Evolutionary conservation across 345 rosid species (phyloP).

Genomic region (Turnera subulata): DNA sequence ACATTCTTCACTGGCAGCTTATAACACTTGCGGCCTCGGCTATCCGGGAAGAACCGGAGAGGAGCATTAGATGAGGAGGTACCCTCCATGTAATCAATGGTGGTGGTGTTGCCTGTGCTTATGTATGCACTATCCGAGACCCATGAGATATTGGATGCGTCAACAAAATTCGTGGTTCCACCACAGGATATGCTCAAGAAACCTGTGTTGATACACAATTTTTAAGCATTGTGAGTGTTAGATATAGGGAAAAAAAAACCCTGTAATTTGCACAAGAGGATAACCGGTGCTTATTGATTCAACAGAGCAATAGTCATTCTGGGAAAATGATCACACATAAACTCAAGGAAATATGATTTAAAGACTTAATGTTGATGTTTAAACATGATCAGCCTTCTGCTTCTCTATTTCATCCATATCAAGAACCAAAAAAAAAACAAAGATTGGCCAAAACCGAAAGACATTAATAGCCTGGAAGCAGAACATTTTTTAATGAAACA

Average conservation of each 20-base stretch:
- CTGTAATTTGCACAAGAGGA: too few species aligned
- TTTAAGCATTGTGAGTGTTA: slow-evolving; percentile 1
- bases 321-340: too few species aligned
- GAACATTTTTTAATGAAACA: too few species aligned
- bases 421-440: too few species aligned
- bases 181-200: slow-evolving; percentile 87
- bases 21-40: slow-evolving; percentile 47
- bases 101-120: slow-evolving; percentile 52
- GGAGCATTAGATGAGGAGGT: slow-evolving; percentile 33
- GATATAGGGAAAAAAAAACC: too few species aligned
- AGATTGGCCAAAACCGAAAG: too few species aligned
- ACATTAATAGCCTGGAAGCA: too few species aligned
- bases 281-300: background rate
- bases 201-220: slow-evolving; percentile 41
- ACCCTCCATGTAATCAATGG: slow-evolving; percentile 32
- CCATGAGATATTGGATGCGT: slow-evolving; percentile 61
- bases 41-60: slow-evolving; percentile 61
- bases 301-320: too few species aligned
- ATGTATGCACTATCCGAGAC: slow-evolving; percentile 51
- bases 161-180: slow-evolving; percentile 38
- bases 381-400: too few species aligned
- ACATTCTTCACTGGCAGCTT: slow-evolving; percentile 51
- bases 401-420: too few species aligned
- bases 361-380: too few species aligned
- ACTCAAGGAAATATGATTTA: too few species aligned